Evolutionary conservation across 2,329 filamentous ascomycete genomes (phyloP).

Genomic region (Ophiostoma sp.): DNA sequence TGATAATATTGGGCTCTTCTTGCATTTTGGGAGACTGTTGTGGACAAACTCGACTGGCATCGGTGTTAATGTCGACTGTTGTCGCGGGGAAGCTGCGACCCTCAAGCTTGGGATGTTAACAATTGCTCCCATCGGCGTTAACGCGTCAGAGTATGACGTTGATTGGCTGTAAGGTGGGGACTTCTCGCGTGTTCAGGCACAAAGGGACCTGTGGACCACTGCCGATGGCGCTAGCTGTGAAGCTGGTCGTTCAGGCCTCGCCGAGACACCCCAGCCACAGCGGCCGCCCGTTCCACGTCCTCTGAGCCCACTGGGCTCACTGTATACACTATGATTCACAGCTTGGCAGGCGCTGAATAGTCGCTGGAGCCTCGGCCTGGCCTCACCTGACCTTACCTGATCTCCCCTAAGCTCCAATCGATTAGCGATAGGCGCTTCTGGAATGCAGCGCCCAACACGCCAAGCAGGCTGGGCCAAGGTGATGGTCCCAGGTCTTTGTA

Average conservation of each 20-base stretch:
- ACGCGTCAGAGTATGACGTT: background rate
- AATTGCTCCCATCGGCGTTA: background rate
- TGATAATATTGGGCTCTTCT: too few species aligned
- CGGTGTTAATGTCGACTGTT: background rate
- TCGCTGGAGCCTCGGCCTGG: background rate
- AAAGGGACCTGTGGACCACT: background rate
- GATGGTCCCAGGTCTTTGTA: background rate
- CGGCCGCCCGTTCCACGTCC: background rate
- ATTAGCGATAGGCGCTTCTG: background rate
- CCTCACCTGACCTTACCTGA: background rate
- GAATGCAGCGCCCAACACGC: constrained; percentile 5
- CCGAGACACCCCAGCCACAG: constrained; percentile 4
- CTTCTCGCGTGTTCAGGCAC: background rate
- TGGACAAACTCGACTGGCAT: background rate
- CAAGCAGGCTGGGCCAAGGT: constrained; percentile 1
- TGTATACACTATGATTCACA: background rate
- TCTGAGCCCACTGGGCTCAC: background rate
- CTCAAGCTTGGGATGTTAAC: background rate
- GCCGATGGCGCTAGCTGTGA: background rate
- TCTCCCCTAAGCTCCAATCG: background rate
- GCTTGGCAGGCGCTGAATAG: background rate
- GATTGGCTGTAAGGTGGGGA: background rate
- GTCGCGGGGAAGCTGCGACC: background rate
- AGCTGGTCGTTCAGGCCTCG: background rate
- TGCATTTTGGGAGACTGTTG: background rate